Percentiles rank a stretch among this genome's conserved stretches.
Evolutionary conservation across 139 green algal genomes (phyloP).

Genomic region (Ettlia oleoabundans): DNA sequence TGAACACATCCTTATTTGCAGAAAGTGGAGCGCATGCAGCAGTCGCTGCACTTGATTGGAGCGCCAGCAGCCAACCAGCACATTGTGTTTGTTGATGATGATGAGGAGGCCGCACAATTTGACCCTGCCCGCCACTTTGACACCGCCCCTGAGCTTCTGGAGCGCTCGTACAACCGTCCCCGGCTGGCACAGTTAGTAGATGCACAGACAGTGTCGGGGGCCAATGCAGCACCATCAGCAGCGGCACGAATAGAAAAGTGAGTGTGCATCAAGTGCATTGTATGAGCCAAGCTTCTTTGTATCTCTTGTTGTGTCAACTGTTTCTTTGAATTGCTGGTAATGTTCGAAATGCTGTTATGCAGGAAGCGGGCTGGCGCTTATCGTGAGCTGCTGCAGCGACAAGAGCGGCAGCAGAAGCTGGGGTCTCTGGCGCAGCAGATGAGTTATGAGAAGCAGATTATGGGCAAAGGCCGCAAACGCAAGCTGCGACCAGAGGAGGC

Average conservation of each 20-base stretch:
- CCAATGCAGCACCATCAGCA: neutral
- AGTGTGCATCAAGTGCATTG: neutral
- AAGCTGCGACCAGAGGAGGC: slow-evolving; percentile 69
- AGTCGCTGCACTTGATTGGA: slow-evolving; percentile 88
- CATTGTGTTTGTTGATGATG: slow-evolving; percentile 82
- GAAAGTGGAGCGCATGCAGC: slow-evolving; percentile 81
- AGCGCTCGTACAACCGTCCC: slow-evolving; percentile 83
- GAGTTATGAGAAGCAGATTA: slow-evolving; percentile 72
- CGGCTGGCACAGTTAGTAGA: slow-evolving; percentile 40
- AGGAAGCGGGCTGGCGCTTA: slow-evolving; percentile 78
- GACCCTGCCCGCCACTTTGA: slow-evolving; percentile 78
- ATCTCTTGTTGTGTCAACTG: too few species aligned
- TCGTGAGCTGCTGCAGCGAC: slow-evolving; percentile 78
- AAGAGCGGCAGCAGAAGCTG: slow-evolving; percentile 71
- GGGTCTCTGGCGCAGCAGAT: slow-evolving; percentile 61
- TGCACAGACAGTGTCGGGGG: slow-evolving; percentile 24
- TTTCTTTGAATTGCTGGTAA: neutral
- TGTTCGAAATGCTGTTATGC: neutral
- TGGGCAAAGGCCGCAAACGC: slow-evolving; percentile 80
- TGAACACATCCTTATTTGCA: slow-evolving; percentile 39
- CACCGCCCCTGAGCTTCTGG: slow-evolving; percentile 78
- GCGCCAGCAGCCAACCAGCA: slow-evolving; percentile 53
- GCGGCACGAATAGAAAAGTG: slow-evolving; percentile 23
- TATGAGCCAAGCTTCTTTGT: neutral
- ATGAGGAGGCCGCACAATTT: slow-evolving; percentile 62